These are phyloP conservation scores for Zostera marina DNA, from an alignment of 116 monocot genomes.

Conservation along the genomic window DNA sequence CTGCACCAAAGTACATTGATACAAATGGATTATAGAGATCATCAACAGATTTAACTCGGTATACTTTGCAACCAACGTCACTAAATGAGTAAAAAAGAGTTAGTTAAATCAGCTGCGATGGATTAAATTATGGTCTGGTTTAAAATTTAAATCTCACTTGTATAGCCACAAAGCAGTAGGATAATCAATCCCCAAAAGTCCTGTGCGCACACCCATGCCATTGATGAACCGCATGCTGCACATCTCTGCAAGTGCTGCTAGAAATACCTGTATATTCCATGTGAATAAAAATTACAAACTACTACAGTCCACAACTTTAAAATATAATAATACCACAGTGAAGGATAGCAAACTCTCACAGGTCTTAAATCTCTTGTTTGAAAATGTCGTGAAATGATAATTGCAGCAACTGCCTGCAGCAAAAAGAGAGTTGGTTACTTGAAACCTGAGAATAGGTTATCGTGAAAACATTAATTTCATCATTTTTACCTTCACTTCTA, in stretches of 20 bases:
- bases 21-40: constrained; percentile 88
- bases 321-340: neutral
- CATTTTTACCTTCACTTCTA: constrained; percentile 74
- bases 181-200: constrained; percentile 93
- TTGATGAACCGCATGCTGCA: constrained; percentile 85
- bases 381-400: constrained; percentile 63
- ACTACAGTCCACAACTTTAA: neutral
- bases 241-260: constrained; percentile 74
- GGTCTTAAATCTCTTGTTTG: constrained; percentile 34
- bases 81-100: constrained; percentile 14
- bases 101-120: neutral
- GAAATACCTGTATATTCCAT: constrained; percentile 27
- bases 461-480: neutral
- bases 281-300: neutral
- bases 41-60: constrained; percentile 61
- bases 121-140: neutral
- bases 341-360: constrained; percentile 26
- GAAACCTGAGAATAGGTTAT: neutral
- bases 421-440: neutral
- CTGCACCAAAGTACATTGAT: constrained; percentile 92
- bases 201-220: constrained; percentile 61
- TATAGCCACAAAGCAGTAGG: constrained; percentile 81
- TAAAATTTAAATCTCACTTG: constrained; percentile 49
- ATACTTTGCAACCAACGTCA: constrained; percentile 49
- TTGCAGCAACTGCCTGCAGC: constrained; percentile 80